These are phyloP conservation scores for Neofusicoccum kwambonambiense DNA, from an alignment of 2,329 filamentous ascomycete genomes.

Conservation along the genomic window DNA sequence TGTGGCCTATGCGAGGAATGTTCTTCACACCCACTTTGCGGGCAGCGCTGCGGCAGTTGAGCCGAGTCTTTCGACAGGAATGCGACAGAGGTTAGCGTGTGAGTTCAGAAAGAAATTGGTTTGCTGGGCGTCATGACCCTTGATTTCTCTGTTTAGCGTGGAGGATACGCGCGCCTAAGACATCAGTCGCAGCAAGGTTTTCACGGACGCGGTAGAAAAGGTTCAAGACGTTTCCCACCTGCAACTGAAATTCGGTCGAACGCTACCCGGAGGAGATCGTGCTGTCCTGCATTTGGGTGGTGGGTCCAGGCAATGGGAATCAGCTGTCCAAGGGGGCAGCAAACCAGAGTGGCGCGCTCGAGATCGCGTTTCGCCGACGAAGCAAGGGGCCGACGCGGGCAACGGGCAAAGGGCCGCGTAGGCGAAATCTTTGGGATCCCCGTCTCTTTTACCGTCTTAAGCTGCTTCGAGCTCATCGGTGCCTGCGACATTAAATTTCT, in stretches of 20 bases:
- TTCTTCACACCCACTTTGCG: constrained; percentile 18
- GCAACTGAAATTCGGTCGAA: constrained; percentile 12
- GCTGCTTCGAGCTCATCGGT: constrained; percentile 56
- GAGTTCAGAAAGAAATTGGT: constrained; percentile 18
- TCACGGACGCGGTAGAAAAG: constrained; percentile 16
- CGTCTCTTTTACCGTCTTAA: constrained; percentile 24
- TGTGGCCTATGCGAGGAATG: constrained; percentile 22
- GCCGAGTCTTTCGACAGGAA: constrained; percentile 20
- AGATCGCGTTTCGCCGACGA: constrained; percentile 19
- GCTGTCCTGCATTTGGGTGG: constrained; percentile 11
- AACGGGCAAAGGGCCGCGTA: constrained; percentile 13
- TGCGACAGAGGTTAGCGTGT: constrained; percentile 19
- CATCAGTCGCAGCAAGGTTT: constrained; percentile 20
- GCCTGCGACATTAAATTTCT: constrained; percentile 81
- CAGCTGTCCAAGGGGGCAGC: constrained; percentile 16
- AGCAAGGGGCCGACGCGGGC: constrained; percentile 15
- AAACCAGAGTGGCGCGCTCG: constrained; percentile 19
- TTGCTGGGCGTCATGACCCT: constrained; percentile 19
- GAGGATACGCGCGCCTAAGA: constrained; percentile 19
- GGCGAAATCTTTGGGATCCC: constrained; percentile 5
- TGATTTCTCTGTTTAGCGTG: constrained; percentile 14
- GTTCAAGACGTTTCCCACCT: constrained; percentile 11
- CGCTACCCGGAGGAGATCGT: constrained; percentile 17
- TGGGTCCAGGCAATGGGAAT: constrained; percentile 13
- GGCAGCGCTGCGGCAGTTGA: constrained; percentile 11